These are phyloP conservation scores for Hansfordia pulvinata DNA, from an alignment of 2,329 filamentous ascomycete genomes.

Conservation along the genomic window DNA sequence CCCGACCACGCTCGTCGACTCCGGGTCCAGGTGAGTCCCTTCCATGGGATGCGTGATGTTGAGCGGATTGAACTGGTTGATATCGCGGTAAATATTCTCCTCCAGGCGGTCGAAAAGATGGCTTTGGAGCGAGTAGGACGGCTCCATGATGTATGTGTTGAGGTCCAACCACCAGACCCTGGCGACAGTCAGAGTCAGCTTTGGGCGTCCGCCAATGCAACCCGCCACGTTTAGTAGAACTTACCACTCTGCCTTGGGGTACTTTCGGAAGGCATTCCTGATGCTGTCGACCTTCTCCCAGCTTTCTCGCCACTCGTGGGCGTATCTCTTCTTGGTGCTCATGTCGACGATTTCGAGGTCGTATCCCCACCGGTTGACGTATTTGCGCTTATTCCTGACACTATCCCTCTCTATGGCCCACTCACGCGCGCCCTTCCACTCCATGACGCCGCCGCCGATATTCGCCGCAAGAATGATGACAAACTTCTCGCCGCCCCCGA, in stretches of 20 bases:
- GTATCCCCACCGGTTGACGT: slow-evolving; percentile 81
- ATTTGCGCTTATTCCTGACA: slow-evolving; percentile 86
- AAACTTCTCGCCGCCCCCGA: slow-evolving; percentile 80
- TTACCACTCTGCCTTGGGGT: slow-evolving; percentile 92
- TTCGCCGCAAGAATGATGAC: slow-evolving; percentile 92
- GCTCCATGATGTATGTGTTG: slow-evolving; percentile 97
- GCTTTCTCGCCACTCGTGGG: slow-evolving; percentile 96
- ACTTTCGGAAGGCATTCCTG: slow-evolving; percentile 78
- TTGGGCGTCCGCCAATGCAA: too few species aligned
- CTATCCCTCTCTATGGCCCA: slow-evolving; percentile 98
- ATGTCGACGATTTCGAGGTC: slow-evolving; percentile 94
- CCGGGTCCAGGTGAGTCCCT: slow-evolving; percentile 61
- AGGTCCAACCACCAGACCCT: slow-evolving; percentile 99
- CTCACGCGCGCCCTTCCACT: slow-evolving; percentile 93
- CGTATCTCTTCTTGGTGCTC: slow-evolving; percentile 97
- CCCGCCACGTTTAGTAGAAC: slow-evolving; percentile 14
- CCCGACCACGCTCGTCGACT: slow-evolving; percentile 58
- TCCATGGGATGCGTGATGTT: slow-evolving; percentile 79
- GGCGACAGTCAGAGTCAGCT: slow-evolving; percentile 5
- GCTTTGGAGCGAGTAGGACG: slow-evolving; percentile 72
- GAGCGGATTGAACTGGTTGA: slow-evolving; percentile 89
- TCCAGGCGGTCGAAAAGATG: slow-evolving; percentile 79
- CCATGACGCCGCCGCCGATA: slow-evolving; percentile 93
- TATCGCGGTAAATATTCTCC: slow-evolving; percentile 75
- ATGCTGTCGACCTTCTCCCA: slow-evolving; percentile 99